Evolutionary conservation across 805 yeast genomes (phyloP), one percentile per base, ranked within the genome.

Genomic region (Sugiyamaella smithiae): DNA sequence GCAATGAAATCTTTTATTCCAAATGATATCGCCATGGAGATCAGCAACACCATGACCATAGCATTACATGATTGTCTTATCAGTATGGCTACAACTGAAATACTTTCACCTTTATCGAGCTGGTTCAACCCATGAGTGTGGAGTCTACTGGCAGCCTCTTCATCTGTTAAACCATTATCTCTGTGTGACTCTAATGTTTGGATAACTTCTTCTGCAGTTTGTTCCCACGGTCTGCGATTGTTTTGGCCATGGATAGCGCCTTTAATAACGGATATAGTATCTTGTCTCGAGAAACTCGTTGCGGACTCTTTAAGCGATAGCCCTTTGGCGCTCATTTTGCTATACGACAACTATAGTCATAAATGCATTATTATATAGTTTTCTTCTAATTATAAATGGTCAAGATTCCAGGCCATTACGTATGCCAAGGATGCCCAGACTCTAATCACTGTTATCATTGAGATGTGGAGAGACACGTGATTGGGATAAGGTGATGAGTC

Each of bases 1-100:
- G 88, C 81, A 55, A 85, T 85, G 84, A 87, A 85, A 63, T 85
- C 91, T 50, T 73, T 72, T 55, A 85, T 82, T 17, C 84, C 89
- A 43, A 84, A 73, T 3, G 90, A 82, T 45, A 85, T 82, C 17
- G 80, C 64, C 85, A 82, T 78, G 14, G 88, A 79, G 31, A 83
- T 82, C 46, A 84, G 66, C 55, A 84, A 71, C 6, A 85, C 91
- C 54, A 85, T 66, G 43, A 84, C 81, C 93, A 85, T 85, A 41
- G 93, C 91, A 61, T 85, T 85, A 64, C 81, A 81, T 1, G 81
- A 70, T 57, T 85, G 93, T 54, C 82, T 84, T 35, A 83, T 67
- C 23, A 85, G 53, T 48, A 85, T 84, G 45, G 68, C 67, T 23
- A 74, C 56, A 45, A 80, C 67, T 5, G 84, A 77, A 46, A 83